Evolutionary conservation across 2,329 filamentous ascomycete genomes (phyloP).

Genomic region (Hysterium pulicare): DNA sequence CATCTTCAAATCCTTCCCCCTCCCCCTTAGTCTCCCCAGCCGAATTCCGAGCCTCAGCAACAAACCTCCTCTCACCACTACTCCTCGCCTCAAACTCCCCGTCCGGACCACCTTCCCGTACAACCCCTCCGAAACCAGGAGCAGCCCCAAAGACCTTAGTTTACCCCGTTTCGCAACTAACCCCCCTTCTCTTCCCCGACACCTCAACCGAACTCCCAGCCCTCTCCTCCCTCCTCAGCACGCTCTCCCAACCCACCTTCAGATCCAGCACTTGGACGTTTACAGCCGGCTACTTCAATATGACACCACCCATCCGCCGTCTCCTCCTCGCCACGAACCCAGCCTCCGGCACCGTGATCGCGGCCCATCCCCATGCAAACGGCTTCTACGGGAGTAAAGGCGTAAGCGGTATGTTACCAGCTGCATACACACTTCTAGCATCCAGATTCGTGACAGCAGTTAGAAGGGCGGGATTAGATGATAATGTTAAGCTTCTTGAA

Average conservation of each 20-base stretch:
- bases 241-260: constrained; percentile 61
- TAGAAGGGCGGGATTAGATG: constrained; percentile 48
- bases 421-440: constrained; percentile 86
- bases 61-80: constrained; percentile 62
- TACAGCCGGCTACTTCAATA: constrained; percentile 98
- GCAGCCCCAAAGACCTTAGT: constrained; percentile 63
- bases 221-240: constrained; percentile 68
- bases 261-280: constrained; percentile 83
- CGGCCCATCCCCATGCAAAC: constrained; percentile 89
- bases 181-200: constrained; percentile 74
- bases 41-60: constrained; percentile 68
- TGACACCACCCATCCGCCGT: constrained; percentile 76
- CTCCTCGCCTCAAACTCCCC: constrained; percentile 52
- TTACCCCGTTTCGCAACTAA: constrained; percentile 85
- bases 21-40: constrained; percentile 69
- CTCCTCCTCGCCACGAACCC: constrained; percentile 74
- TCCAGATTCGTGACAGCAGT: constrained; percentile 72
- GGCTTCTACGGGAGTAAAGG: constrained; percentile 89
- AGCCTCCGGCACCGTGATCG: constrained; percentile 74
- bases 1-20: constrained; percentile 66
- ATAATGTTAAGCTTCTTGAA: constrained; percentile 72
- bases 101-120: constrained; percentile 16
- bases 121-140: constrained; percentile 17
- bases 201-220: constrained; percentile 86
- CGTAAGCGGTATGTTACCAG: constrained; percentile 83